Conservation (phyloP, 2,329 filamentous ascomycete species). For the Calonectria montana region DNA sequence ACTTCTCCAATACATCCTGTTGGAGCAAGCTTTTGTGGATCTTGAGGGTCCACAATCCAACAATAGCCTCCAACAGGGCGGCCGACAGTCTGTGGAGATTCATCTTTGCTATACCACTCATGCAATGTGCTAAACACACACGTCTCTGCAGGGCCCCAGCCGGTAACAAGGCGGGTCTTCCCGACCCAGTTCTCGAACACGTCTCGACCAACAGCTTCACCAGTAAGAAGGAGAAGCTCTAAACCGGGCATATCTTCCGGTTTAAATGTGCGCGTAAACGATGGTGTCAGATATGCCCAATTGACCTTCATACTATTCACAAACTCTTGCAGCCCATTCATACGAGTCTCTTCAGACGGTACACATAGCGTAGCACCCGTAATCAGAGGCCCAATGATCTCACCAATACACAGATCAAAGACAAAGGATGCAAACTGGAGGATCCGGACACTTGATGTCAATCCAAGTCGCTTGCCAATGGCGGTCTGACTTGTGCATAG, state of each 20-base stretch:
- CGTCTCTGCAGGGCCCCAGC: neutral
- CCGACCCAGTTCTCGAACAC: no score
- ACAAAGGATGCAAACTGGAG: neutral
- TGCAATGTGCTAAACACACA: neutral
- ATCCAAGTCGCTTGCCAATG: neutral
- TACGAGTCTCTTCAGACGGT: neutral
- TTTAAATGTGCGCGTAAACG: neutral
- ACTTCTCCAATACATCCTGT: neutral
- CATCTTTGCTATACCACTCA: neutral
- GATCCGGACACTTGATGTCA: neutral
- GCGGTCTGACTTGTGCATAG: neutral
- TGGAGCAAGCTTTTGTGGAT: neutral
- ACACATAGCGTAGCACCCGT: conserved; percentile 21
- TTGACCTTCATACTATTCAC: neutral
- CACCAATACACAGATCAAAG: conserved; percentile 3
- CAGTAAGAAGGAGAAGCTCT: neutral
- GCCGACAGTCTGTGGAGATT: no score
- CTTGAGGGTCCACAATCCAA: neutral
- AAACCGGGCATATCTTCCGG: neutral
- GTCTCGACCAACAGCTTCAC: neutral
- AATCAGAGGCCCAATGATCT: conserved; percentile 14
- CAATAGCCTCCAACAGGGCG: neutral
- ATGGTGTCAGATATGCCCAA: neutral
- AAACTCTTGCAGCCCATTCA: neutral
- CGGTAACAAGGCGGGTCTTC: neutral